Conservation (phyloP, 2,329 filamentous ascomycete species). For the Exserohilum turcica region DNA sequence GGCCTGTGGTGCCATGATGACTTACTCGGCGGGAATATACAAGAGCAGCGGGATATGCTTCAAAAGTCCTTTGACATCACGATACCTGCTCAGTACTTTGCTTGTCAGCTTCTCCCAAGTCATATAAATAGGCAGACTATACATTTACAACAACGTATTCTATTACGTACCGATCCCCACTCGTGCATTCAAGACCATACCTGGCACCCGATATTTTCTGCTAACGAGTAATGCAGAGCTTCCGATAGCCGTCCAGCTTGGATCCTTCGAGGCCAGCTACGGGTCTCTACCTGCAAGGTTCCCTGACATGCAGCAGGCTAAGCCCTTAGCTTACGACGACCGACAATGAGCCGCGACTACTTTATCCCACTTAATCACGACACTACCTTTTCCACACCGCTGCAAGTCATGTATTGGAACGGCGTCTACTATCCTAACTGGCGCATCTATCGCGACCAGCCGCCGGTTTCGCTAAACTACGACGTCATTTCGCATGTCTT, state of each 20-base stretch:
- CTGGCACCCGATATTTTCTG: not conserved
- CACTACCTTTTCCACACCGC: slow-evolving; percentile 35
- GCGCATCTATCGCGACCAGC: slow-evolving; percentile 72
- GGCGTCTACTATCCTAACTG: slow-evolving; percentile 86
- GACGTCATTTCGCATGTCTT: slow-evolving; percentile 80
- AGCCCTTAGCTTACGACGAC: slow-evolving; percentile 31
- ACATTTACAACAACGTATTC: slow-evolving; percentile 13
- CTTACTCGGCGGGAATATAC: slow-evolving; percentile 14
- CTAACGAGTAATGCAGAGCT: slow-evolving; percentile 5
- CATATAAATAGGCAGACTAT: slow-evolving; percentile 11
- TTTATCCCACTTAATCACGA: slow-evolving; percentile 30
- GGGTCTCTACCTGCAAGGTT: slow-evolving; percentile 20
- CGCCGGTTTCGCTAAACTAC: slow-evolving; percentile 74
- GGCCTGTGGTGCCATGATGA: slow-evolving; percentile 10
- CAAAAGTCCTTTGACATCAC: slow-evolving; percentile 1
- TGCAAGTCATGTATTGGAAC: slow-evolving; percentile 60
- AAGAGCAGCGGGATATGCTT: slow-evolving; percentile 6
- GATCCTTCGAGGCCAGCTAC: slow-evolving; percentile 12
- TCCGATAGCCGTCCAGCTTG: slow-evolving; percentile 9
- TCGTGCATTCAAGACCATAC: not conserved
- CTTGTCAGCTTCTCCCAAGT: slow-evolving; percentile 9
- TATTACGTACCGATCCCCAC: slow-evolving; percentile 8
- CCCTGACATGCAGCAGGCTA: slow-evolving; percentile 41
- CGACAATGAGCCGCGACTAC: slow-evolving; percentile 40
- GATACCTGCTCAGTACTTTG: slow-evolving; percentile 4